Conservation (phyloP, 441 rosid genomes). For the Viola pubescens region DNA sequence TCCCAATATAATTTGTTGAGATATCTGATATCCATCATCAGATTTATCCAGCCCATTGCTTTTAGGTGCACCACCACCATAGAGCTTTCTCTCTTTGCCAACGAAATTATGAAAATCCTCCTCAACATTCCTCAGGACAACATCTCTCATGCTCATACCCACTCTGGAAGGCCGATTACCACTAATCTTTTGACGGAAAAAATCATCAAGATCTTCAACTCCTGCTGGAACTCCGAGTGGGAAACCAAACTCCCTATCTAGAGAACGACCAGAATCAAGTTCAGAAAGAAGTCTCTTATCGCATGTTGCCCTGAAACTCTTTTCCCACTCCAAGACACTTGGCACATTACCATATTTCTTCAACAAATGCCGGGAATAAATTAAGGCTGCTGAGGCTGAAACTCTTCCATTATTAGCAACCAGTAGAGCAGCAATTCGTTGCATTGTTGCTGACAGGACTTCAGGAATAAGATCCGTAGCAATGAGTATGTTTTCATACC, state of each 20-base stretch:
- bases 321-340: slow-evolving; percentile 92
- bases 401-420: slow-evolving; percentile 64
- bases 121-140: slow-evolving; percentile 66
- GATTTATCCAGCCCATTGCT: slow-evolving; percentile 46
- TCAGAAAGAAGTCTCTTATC: slow-evolving; percentile 90
- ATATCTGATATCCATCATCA: slow-evolving; percentile 70
- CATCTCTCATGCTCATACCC: slow-evolving; percentile 77
- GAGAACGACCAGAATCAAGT: slow-evolving; percentile 73
- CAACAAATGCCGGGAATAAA: slow-evolving; percentile 71
- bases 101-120: slow-evolving; percentile 46
- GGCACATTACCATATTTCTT: slow-evolving; percentile 67
- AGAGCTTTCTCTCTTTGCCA: slow-evolving; percentile 59
- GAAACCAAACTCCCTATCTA: slow-evolving; percentile 71
- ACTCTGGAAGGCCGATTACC: slow-evolving; percentile 66
- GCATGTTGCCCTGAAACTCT: slow-evolving; percentile 52
- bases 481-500: slow-evolving; percentile 85
- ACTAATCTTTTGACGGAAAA: slow-evolving; percentile 74
- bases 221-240: slow-evolving; percentile 85
- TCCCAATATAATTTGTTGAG: slow-evolving; percentile 74
- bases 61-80: slow-evolving; percentile 50
- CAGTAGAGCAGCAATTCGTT: slow-evolving; percentile 55
- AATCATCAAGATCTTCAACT: slow-evolving; percentile 85
- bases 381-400: slow-evolving; percentile 60
- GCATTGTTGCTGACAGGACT: slow-evolving; percentile 61
- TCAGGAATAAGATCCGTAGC: slow-evolving; percentile 89